A percentile compares a stretch with the other conserved stretches of the same genome.
phyloP scores from a whole-genome alignment of 1,284 basidiomycete genomes.

The Irpex sp. region DNA sequence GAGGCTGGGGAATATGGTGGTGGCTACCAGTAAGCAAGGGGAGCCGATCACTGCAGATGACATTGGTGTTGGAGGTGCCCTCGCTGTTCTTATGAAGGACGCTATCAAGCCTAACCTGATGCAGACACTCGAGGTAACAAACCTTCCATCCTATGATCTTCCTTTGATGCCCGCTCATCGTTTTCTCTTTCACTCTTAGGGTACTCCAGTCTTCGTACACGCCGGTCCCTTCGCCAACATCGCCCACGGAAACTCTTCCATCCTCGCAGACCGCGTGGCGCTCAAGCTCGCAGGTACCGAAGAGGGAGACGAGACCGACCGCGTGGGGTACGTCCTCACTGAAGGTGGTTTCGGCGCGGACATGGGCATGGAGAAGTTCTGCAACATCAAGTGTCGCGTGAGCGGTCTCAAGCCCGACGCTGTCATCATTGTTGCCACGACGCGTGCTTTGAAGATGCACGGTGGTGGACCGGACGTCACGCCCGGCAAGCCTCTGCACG shows the following conservation, averaged over 20 bases:
- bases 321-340: slow-evolving; percentile 93
- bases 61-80: slow-evolving; percentile 92
- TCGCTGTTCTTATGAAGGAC: slow-evolving; percentile 98
- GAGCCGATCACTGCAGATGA: slow-evolving; percentile 96
- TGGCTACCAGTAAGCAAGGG: slow-evolving; percentile 91
- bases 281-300: slow-evolving; percentile 98
- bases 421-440: slow-evolving; percentile 94
- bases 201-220: slow-evolving; percentile 98
- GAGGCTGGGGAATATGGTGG: slow-evolving; percentile 92
- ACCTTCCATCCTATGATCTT: background rate
- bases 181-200: slow-evolving; percentile 36
- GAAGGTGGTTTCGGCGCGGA: slow-evolving; percentile 99
- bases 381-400: slow-evolving; percentile 98
- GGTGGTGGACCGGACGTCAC: slow-evolving; percentile 97
- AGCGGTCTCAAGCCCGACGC: slow-evolving; percentile 94
- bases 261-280: slow-evolving; percentile 94
- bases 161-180: no score
- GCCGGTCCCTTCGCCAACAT: slow-evolving; percentile 99
- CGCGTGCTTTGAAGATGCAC: slow-evolving; percentile 98
- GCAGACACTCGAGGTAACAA: slow-evolving; percentile 86
- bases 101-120: slow-evolving; percentile 99
- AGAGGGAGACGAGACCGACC: slow-evolving; percentile 78
- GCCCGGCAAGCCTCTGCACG: slow-evolving; percentile 92
- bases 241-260: slow-evolving; percentile 98
- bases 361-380: slow-evolving; percentile 99